A percentile compares a stretch with the other conserved stretches of the same genome.
These are phyloP conservation scores for Eutrema yunnanense DNA, from an alignment of 345 rosid genomes.

Conservation along the genomic window DNA sequence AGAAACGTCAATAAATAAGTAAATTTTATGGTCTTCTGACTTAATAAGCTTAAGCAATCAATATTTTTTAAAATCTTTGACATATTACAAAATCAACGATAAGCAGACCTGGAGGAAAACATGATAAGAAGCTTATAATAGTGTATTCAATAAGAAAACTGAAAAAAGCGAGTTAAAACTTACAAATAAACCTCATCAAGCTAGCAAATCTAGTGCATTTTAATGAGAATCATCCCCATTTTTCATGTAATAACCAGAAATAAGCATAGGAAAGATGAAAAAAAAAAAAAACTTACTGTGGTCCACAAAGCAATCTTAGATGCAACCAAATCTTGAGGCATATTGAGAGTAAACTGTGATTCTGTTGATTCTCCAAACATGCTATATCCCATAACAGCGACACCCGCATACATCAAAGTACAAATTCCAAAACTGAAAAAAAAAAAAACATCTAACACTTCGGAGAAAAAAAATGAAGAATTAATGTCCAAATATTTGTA, in stretches of 20 bases:
- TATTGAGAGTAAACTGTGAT: constrained; percentile 88
- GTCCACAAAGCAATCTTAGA: constrained; percentile 98
- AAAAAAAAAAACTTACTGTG: constrained; percentile 43
- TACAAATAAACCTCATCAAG: neutral
- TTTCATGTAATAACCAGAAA: neutral
- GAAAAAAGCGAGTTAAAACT: neutral
- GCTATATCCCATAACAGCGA: constrained; percentile 77
- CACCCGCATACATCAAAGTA: constrained; percentile 74
- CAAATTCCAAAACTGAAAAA: constrained; percentile 59
- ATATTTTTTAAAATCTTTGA: neutral
- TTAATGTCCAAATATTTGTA: neutral
- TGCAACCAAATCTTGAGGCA: constrained; percentile 77
- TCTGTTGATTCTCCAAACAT: constrained; percentile 76
- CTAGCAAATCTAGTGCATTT: neutral
- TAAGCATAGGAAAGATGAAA: neutral
- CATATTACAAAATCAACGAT: neutral
- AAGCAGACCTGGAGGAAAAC: neutral
- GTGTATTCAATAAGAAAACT: neutral
- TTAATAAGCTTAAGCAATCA: neutral
- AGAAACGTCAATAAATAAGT: neutral
- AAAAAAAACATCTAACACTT: neutral
- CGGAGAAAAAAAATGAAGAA: neutral
- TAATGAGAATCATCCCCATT: neutral
- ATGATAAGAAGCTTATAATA: neutral
- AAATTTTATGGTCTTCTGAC: neutral